Evolutionary conservation across 2,329 filamentous ascomycete genomes (phyloP).

Genomic region (Drechslerella coelobrocha): DNA sequence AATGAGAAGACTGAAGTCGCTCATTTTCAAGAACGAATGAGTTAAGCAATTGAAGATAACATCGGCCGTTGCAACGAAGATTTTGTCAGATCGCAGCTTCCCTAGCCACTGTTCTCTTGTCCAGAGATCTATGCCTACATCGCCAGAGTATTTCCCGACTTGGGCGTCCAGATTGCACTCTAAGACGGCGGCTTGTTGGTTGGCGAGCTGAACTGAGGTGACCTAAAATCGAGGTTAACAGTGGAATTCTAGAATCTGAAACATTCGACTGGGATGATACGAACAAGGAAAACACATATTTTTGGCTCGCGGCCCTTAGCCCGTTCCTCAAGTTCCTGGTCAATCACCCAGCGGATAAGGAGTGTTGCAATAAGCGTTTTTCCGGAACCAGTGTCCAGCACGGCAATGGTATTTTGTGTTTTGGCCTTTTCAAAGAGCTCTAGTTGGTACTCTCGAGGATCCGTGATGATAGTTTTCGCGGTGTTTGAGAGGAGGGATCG

Average conservation of each 20-base stretch:
- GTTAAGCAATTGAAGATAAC: conserved; percentile 79
- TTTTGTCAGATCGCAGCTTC: conserved; percentile 64
- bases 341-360: conserved; percentile 76
- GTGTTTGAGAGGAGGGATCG: conserved; percentile 28
- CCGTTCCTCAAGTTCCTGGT: conserved; percentile 76
- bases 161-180: conserved; percentile 79
- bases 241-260: neutral
- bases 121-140: conserved; percentile 69
- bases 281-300: conserved; percentile 82
- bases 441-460: conserved; percentile 86
- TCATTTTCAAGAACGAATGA: conserved; percentile 79
- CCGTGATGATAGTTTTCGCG: conserved; percentile 69
- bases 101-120: conserved; percentile 59
- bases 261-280: conserved; percentile 17
- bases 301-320: conserved; percentile 67
- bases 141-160: conserved; percentile 76
- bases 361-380: conserved; percentile 96
- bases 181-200: conserved; percentile 85
- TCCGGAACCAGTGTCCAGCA: conserved; percentile 91
- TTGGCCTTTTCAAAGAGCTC: conserved; percentile 92
- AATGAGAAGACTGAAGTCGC: conserved; percentile 84
- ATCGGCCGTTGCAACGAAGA: conserved; percentile 90
- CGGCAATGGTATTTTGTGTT: conserved; percentile 83
- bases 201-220: conserved; percentile 86
- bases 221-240: conserved; percentile 60